Evolutionary conservation across 2,329 filamentous ascomycete genomes (phyloP), one percentile per base, ranked within the genome.

Genomic region (Fusarium sp.): DNA sequence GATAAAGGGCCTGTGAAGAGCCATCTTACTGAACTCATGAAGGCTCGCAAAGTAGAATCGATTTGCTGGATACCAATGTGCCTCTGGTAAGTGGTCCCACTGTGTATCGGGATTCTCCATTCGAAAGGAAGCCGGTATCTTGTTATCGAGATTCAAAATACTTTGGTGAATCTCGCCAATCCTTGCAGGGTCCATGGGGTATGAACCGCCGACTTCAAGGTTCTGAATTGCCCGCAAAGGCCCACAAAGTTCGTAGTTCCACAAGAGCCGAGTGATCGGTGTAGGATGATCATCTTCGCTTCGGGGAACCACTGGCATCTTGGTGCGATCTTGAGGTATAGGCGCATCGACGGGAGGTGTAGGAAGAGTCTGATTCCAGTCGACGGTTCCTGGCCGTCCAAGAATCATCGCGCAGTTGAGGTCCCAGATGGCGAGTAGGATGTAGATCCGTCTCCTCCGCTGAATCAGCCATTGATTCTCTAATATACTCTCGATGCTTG

Each of bases 1-100:
- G 25, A 91, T 86, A 74, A 90, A 91, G 0, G 89, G 88, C 29
- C 89, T 83, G 68, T 91, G 89, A 42, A 91, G 81, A 9, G 87
- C 88, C 81, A 91, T 88, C 54, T 88, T 79, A 63, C 87, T 85
- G 75, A 91, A 89, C 1, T 85, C 81, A 16, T 83, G 79, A 10
- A 86, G 76, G 72, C 88, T 86, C 19, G 86, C 84, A 55, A 86
- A 76, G 54, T 84, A 82, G 63, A 83, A 80, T 42, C 87, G 81
- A n/a, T 82, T 80, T 56, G 80, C 76, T 16, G 81, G 81, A 41
- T 91, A 76, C 88, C 89, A 90, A 60, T 81, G 79, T 66, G 85
- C 85, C n/a, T 85, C 84, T 1, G 86, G 84, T n/a, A 85, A 77
- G 21, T 82, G 73, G 66, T 91, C 89, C 79, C 86, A 91, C 5